Conservation (phyloP, 495 filamentous ascomycete genomes). For the Talaromyces proteolyticus region DNA sequence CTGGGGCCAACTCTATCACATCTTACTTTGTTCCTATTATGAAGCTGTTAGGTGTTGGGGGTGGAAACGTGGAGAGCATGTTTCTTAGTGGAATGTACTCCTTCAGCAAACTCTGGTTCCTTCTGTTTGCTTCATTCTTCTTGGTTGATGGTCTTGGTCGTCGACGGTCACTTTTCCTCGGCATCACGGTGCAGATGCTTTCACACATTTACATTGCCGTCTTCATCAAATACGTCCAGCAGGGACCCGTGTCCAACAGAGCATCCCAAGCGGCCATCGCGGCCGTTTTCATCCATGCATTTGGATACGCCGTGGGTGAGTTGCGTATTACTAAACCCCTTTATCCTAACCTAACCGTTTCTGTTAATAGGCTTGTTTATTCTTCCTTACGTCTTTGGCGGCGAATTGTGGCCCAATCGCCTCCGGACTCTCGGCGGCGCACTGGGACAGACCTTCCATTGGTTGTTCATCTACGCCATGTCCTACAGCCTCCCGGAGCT, state of each 20-base stretch:
- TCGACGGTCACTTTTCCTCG: conserved; percentile 10
- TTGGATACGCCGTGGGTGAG: conserved; percentile 12
- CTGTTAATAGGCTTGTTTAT: conserved; percentile 1
- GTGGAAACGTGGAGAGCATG: background rate
- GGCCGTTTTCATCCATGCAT: conserved; percentile 10
- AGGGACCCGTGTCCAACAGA: conserved; percentile 1
- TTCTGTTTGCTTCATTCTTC: conserved; percentile 10
- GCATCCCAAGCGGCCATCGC: conserved; percentile 8
- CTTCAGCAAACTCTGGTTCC: conserved; percentile 11
- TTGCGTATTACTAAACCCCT: background rate
- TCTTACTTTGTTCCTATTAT: conserved; percentile 10
- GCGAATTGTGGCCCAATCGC: conserved; percentile 15
- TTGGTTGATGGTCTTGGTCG: conserved; percentile 12
- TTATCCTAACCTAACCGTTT: background rate
- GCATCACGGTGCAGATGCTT: conserved; percentile 10
- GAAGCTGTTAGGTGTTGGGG: conserved; percentile 6
- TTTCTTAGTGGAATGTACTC: conserved; percentile 13
- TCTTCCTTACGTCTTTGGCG: conserved; percentile 15
- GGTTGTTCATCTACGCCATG: conserved; percentile 12
- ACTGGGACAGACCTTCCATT: conserved; percentile 14
- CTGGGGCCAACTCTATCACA: conserved; percentile 15
- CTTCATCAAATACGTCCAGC: conserved; percentile 9
- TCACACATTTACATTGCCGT: conserved; percentile 12
- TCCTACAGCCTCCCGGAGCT: conserved; percentile 7
- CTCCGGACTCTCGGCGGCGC: conserved; percentile 14